Evolutionary conservation across 176 grass and related monocot species (phyloP), one percentile per base, ranked within the genome.

Genomic region (Carex pumila): DNA sequence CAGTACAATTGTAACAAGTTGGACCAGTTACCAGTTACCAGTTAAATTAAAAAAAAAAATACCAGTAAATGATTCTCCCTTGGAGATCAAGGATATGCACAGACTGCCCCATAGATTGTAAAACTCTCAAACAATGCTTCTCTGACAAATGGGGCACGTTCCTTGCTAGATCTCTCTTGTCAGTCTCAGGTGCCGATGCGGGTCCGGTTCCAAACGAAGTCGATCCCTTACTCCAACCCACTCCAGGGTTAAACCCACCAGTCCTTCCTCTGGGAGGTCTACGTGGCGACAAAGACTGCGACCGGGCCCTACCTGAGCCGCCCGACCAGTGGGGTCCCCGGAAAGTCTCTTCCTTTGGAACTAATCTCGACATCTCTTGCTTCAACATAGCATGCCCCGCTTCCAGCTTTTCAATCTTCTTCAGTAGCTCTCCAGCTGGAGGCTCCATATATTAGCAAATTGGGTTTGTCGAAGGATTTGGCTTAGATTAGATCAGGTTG

Each of bases 51-150:
- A 65, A 30, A 21, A 79, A 71, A 79, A 71, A 85, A 88, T 59
- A 95, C 95, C 97, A 99, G 87, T 92, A 99, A 74, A 96, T 96
- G 83, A 99, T 99, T 81, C 87, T 83, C 17, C 93, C 90, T 39
- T 96, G 85, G 45, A 96, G 91, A 83, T 99, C 90, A 32, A 99
- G 87, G 83, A 99, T 88, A 79, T 99, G 87, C 45, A 99, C 93
- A 13, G 93, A 92, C 75, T 99, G 93, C 71, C 93, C 97, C 87
- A 99, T 81, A 61, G 90, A 91, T 39, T 96, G 88, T 29, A 99
- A 72, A 72, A 96, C 90, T 70, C 87, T 92, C 41, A 88, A 53
- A 81, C 64, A 91, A 70, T 96, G 97, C 83, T 79, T 89, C 83
- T 99, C 97, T 3, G 93, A 89, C 86, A 98, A 64, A 39, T 52